Evolutionary conservation across 306 rosid genomes (phyloP), one percentile per base, ranked within the genome.

Genomic region (Corylus heterophylla): DNA sequence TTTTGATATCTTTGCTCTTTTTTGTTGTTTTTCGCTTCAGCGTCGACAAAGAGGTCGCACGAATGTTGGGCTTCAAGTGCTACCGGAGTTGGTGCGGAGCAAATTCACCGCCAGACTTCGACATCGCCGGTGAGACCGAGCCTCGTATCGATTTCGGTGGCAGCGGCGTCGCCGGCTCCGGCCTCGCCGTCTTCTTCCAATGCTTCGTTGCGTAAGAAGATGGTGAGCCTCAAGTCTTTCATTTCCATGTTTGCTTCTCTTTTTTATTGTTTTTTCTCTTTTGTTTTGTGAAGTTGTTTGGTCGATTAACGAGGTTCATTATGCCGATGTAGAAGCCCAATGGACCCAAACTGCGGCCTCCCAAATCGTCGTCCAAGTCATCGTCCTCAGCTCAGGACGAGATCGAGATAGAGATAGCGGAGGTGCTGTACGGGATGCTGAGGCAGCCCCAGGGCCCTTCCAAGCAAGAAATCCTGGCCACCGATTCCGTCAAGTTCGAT

Each of bases 351-450:
- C 89, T 82, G 47, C 78, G 92, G 64, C 98, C 91, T 17, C 94
- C 92, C 3, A 93, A 90, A 82, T 79, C 89, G 8, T 77, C 93
- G 27, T 76, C 93, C 0, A 91, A 88, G 83, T n/a, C 92, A 8
- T 85, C 92, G 0, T 82, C 91, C 22, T 72, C 86, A 6, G 88
- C 84, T 18, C 99, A 93, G 73, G 98, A 96, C 4, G 99, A 93
- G 83, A 89, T 96, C 85, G 99, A 95, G 89, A 96, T 89, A 79
- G 99, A 96, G 91, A 90, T 96, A 48, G 99, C 99, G 0, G 98
- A 91, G 80, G 99, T 96, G 54, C 78, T 96, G 86, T 96, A 87
- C 83, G 97, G 93, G 27, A 91, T 95, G 99, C 77, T 77, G 89
- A 89, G 94, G 70, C 99, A 96, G 78, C 97, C 99, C 4, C 98